Base-by-base conservation (phyloP, 805 yeast species). In the Saccharomycopsis schoenii region DNA sequence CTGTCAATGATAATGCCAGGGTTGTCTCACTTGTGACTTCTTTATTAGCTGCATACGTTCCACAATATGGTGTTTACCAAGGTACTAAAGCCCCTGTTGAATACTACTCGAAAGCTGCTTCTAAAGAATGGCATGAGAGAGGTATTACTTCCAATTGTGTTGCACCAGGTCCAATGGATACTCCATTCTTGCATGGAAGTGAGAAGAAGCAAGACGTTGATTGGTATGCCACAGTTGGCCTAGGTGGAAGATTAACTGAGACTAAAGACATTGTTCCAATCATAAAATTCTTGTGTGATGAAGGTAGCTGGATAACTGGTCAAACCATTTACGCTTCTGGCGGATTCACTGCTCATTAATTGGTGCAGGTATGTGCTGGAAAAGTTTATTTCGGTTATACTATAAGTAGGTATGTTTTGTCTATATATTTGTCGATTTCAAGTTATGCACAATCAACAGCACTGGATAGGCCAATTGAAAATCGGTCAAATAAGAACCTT, bases 221-320 rank as follows among this genome's bases (percentile, higher is more conserved):
- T 37, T 84, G 71, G 69, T 82, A 78, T 74, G 83, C 83, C 72
- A 72, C 82, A n/a, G 77, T 72, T 63, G 80, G 80, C 15, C 64
- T 78, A 58, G 74, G 74, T 47, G 73, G 76, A 55, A 76, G 85
- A 72, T 75, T 85, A 63, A 84, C 89, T 21, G 77, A 82, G 66
- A 74, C 79, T 60, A 72, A 72, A 52, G 89, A 85, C 67, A 84
- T 85, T 68, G 86, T 81, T 60, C 89, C 89, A 64, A 80, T 83
- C 59, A 69, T 84, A 61, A 72, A 79, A 64, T 83, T 84, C 70
- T 74, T 84, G 69, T 85, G 77, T 41, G 79, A 84, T 58, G 86
- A 83, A 64, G 89, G 89, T 62, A 77, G 76, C 67, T 85, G 89
- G 88, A 79, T 84, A 69, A 83, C 83, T 56, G 89, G 89, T 58